Evolutionary conservation across 352 stramenopile genomes (phyloP).

Genomic region (Pythium vanterpoolii): DNA sequence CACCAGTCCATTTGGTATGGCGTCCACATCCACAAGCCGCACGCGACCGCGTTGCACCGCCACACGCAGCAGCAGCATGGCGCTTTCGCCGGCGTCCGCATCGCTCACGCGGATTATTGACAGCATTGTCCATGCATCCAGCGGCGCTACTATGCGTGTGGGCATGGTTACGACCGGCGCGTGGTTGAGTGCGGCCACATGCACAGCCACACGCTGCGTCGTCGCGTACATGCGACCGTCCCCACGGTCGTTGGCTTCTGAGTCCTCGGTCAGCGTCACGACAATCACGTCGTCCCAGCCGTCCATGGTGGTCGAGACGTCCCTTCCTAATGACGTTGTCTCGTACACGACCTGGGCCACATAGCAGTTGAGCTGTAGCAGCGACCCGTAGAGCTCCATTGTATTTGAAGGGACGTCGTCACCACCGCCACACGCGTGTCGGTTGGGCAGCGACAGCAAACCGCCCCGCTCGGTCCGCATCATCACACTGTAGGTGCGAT

Average conservation of each 20-base stretch:
- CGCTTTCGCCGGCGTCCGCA: constrained; percentile 35
- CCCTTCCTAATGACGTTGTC: constrained; percentile 2
- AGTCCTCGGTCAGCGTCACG: constrained; percentile 35
- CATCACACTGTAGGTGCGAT: constrained; percentile 20
- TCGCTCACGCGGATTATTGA: constrained; percentile 31
- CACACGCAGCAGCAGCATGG: constrained; percentile 42
- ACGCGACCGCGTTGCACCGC: constrained; percentile 32
- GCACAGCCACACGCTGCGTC: constrained; percentile 35
- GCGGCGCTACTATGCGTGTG: constrained; percentile 26
- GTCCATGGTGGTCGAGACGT: background rate
- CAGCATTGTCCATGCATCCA: constrained; percentile 29
- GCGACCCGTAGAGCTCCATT: constrained; percentile 22
- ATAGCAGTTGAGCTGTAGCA: constrained; percentile 45
- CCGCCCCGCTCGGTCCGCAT: constrained; percentile 32
- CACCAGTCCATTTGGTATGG: background rate
- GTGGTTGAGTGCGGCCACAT: constrained; percentile 45
- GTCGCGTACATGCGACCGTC: constrained; percentile 26
- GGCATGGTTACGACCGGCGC: constrained; percentile 34
- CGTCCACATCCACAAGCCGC: constrained; percentile 15
- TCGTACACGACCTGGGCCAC: constrained; percentile 50
- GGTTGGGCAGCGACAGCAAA: constrained; percentile 30
- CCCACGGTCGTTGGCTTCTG: constrained; percentile 4
- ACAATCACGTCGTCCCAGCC: constrained; percentile 33
- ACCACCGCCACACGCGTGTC: constrained; percentile 20
- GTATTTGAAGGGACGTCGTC: background rate